These are phyloP conservation scores for Zygosaccharomyces sapae DNA, from an alignment of 1,139 yeast genomes.

Conservation along the genomic window DNA sequence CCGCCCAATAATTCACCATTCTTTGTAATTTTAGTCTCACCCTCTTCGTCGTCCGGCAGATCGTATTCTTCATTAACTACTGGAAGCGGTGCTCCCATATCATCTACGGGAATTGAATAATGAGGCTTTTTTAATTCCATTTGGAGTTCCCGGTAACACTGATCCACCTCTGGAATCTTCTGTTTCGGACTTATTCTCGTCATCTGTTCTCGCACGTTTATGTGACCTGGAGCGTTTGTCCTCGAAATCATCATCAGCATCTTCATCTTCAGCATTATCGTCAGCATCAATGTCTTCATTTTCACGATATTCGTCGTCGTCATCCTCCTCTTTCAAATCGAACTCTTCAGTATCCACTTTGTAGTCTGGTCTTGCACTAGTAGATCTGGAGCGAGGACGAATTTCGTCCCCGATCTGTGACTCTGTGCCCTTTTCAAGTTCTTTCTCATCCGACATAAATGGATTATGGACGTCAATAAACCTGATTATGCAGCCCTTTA, in stretches of 20 bases:
- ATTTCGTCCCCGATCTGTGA: constrained; percentile 3
- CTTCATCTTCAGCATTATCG: constrained; percentile 12
- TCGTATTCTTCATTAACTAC: constrained; percentile 76
- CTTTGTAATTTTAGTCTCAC: constrained; percentile 67
- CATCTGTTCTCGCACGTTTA: constrained; percentile 20
- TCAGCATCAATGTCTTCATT: constrained; percentile 28
- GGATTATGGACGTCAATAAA: background rate
- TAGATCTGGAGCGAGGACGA: constrained; percentile 22
- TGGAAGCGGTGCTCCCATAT: constrained; percentile 45
- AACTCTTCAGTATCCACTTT: constrained; percentile 30
- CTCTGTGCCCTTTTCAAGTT: constrained; percentile 3
- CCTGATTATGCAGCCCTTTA: background rate
- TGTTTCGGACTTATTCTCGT: constrained; percentile 19
- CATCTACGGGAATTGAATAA: constrained; percentile 36
- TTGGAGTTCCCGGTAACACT: constrained; percentile 13
- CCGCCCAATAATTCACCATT: constrained; percentile 70
- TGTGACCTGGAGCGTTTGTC: constrained; percentile 38
- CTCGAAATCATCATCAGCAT: constrained; percentile 9
- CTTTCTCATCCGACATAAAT: constrained; percentile 4
- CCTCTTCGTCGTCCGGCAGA: constrained; percentile 76
- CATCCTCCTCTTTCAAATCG: constrained; percentile 29
- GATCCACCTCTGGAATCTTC: constrained; percentile 28
- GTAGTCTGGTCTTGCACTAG: constrained; percentile 27
- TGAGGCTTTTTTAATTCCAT: constrained; percentile 20
- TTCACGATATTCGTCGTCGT: constrained; percentile 26